Base-by-base conservation (phyloP, 495 filamentous ascomycete species). In the Daldinia vernicosa region DNA sequence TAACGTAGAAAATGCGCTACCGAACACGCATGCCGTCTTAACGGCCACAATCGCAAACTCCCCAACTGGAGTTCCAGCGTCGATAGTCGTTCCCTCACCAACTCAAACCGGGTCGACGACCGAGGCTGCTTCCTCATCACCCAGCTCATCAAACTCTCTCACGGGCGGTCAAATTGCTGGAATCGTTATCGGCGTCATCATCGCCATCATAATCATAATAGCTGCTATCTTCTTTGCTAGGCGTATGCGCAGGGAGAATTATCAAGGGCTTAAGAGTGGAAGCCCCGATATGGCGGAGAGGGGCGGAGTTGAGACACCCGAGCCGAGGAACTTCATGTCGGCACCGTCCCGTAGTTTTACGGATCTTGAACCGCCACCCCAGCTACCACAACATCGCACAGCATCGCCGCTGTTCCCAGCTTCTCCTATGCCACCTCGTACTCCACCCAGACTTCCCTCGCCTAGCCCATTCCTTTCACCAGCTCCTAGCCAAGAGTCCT, bases 11-110 rank as follows among this genome's bases (percentile, higher is more conserved):
- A 81, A 80, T 19, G 86, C 89, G 35, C 73, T 88, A 19, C 77
- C 84, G 9, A 84, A 84, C 67, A 91, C 90, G 12, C 89, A 90
- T 78, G 63, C 82, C 33, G 84, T 85, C 8, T 85, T 91, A 22
- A 86, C 86, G 6, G 89, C 89, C 80, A 33, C 74, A 74, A 19
- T 72, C 70, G 43, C 74, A 77, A 7, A 55, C 37, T 43, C 15
- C 5, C 40, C 70, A 59, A 65, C 47, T 24, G 66, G 66, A 11
- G 58, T 56, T 4, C 77, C 78, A 4, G 75, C 64, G 17, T 71
- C 74, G 5, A 40, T 70, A 24, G 19, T 71, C 27, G 30, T 54
- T 14, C 32, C 62, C 9, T 45, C 63, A 50, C 56, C 72, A 22
- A 64, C 65, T 22, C n/a, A 70, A 37, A 61, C 63, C 47, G 63